A percentile compares a stretch with the other conserved stretches of the same genome.
Evolutionary conservation across 1,284 basidiomycete species (phyloP).

Genomic region (Leccinum insolens): DNA sequence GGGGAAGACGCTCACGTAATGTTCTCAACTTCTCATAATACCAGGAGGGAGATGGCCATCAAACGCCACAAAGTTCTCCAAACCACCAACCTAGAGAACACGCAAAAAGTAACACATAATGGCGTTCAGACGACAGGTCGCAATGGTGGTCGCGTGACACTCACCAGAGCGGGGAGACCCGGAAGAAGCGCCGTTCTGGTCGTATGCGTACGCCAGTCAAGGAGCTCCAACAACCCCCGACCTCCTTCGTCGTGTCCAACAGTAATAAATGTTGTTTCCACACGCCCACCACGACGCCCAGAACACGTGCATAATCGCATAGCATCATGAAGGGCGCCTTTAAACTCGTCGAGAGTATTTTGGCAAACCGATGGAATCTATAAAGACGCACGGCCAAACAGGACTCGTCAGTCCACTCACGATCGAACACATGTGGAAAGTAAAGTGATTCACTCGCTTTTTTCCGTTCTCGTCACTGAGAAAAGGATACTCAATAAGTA

Average conservation of each 20-base stretch:
- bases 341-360: conserved; percentile 20
- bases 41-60: conserved; percentile 21
- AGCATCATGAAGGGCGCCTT: conserved; percentile 25
- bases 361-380: conserved; percentile 23
- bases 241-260: conserved; percentile 27
- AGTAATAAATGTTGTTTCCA: conserved; percentile 28
- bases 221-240: conserved; percentile 24
- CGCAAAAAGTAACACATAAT: neutral
- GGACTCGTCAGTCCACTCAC: conserved; percentile 5
- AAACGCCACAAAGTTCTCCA: conserved; percentile 30
- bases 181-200: conserved; percentile 30
- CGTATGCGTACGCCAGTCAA: conserved; percentile 30
- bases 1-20: conserved; percentile 29
- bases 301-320: conserved; percentile 27
- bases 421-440: neutral
- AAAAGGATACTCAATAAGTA: too few relatives aligned
- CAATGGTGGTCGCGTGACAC: neutral
- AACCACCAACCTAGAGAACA: conserved; percentile 23
- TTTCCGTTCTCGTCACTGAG: too few relatives aligned
- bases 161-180: conserved; percentile 24
- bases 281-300: conserved; percentile 26
- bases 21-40: conserved; percentile 26
- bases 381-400: neutral
- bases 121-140: conserved; percentile 1
- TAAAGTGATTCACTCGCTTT: conserved; percentile 6